Conservation (phyloP, 139 green algal species). For the Asterochloris erici region DNA sequence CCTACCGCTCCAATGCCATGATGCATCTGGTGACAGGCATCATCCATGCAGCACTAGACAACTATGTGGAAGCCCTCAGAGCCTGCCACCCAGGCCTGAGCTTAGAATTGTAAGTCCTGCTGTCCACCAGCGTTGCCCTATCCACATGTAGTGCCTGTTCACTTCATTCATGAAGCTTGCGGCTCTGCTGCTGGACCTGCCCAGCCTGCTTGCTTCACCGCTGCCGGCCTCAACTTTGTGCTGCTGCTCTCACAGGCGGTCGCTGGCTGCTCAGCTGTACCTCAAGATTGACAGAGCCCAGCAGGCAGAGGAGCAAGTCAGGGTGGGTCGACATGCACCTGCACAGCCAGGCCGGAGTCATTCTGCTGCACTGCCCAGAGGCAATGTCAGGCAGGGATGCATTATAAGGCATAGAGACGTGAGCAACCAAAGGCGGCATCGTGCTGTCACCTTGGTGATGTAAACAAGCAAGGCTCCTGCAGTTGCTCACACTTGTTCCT, state of each 20-base stretch:
- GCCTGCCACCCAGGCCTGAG: conserved; percentile 62
- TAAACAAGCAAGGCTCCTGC: too few species aligned
- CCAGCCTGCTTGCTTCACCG: too few species aligned
- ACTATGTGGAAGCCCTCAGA: conserved; percentile 92
- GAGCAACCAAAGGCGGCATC: too few species aligned
- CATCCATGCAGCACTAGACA: conserved; percentile 78
- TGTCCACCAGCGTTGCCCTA: background rate
- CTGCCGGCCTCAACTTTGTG: too few species aligned
- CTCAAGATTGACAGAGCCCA: conserved; percentile 91
- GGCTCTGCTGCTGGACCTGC: too few species aligned
- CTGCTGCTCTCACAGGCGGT: conserved; percentile 32
- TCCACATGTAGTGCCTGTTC: background rate
- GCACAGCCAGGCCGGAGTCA: background rate
- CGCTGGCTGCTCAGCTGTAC: conserved; percentile 78
- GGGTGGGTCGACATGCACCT: conserved; percentile 35
- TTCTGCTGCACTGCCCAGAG: background rate
- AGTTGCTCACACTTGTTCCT: too few species aligned
- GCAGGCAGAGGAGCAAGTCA: conserved; percentile 85
- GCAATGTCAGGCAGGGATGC: too few species aligned
- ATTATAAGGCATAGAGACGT: too few species aligned
- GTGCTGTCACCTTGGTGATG: too few species aligned
- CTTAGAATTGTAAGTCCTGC: conserved; percentile 73
- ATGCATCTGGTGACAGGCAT: conserved; percentile 79
- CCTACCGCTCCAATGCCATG: conserved; percentile 70
- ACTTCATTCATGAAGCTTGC: too few species aligned